phyloP scores from a whole-genome alignment of 495 filamentous ascomycete genomes.

The Aspergillus haitiensis region DNA sequence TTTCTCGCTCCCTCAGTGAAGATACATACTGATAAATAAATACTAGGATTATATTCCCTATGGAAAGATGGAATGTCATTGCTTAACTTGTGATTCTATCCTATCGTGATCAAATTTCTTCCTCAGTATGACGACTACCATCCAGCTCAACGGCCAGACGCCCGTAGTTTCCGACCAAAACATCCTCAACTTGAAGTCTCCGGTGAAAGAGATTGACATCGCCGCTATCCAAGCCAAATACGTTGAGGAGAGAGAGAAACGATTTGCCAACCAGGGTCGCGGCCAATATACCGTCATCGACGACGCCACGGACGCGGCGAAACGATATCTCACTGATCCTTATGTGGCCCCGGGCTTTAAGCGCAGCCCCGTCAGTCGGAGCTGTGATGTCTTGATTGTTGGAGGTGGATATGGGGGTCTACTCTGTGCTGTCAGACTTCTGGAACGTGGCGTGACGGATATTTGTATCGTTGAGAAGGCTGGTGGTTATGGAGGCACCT shows the following conservation, averaged over 20 bases:
- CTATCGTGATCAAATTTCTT: too few species aligned
- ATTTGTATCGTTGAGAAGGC: constrained; percentile 43
- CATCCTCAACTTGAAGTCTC: too few species aligned
- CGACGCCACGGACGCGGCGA: constrained; percentile 1
- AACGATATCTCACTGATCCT: constrained; percentile 2
- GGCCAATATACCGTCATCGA: constrained; percentile 4
- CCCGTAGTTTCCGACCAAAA: too few species aligned
- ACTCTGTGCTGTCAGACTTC: constrained; percentile 1
- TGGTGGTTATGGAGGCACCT: constrained; percentile 52
- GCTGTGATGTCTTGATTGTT: constrained; percentile 7
- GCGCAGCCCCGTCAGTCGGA: neutral
- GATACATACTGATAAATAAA: too few species aligned
- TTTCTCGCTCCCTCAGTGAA: too few species aligned
- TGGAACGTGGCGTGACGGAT: neutral
- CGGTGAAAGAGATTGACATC: too few species aligned
- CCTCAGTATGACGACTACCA: too few species aligned
- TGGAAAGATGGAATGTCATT: too few species aligned
- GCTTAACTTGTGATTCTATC: too few species aligned
- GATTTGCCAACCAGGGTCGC: neutral
- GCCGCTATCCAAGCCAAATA: neutral
- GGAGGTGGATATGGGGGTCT: constrained; percentile 6
- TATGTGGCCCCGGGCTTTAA: constrained; percentile 5
- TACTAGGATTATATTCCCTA: too few species aligned
- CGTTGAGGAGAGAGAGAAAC: constrained; percentile 3
- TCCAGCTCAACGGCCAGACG: too few species aligned